Evolutionary conservation across 768 basidiomycete species (phyloP).

Genomic region (Leccinum obscurum): DNA sequence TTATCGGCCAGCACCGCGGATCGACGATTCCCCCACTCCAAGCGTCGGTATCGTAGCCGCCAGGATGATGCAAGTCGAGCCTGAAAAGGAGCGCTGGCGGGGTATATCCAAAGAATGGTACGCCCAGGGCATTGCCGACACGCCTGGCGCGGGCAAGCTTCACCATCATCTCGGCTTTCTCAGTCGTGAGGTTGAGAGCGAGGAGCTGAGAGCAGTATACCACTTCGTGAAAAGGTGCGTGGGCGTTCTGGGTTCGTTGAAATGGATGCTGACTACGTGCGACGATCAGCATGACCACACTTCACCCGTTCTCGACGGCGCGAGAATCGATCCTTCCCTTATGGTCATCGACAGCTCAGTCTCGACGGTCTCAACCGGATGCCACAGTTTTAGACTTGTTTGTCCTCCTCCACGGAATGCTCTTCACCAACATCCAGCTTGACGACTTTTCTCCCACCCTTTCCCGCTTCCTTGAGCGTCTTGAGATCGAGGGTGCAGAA

Average conservation of each 20-base stretch:
- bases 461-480: slow-evolving; percentile 83
- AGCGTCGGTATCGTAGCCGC: slow-evolving; percentile 88
- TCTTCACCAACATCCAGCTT: slow-evolving; percentile 93
- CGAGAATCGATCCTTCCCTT: slow-evolving; percentile 87
- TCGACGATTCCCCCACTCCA: slow-evolving; percentile 65
- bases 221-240: slow-evolving; percentile 93
- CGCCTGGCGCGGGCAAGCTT: slow-evolving; percentile 91
- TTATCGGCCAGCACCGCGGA: slow-evolving; percentile 50
- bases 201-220: slow-evolving; percentile 85
- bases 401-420: slow-evolving; percentile 92
- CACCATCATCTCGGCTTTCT: slow-evolving; percentile 93
- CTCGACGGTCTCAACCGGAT: slow-evolving; percentile 74
- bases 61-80: slow-evolving; percentile 78
- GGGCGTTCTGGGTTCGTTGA: background rate
- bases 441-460: slow-evolving; percentile 86
- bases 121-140: slow-evolving; percentile 78
- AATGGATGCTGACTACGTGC: slow-evolving; percentile 8
- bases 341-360: slow-evolving; percentile 71
- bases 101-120: slow-evolving; percentile 93
- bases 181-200: slow-evolving; percentile 76
- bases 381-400: slow-evolving; percentile 77
- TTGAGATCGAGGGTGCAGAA: slow-evolving; percentile 77
- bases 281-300: slow-evolving; percentile 74
- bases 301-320: slow-evolving; percentile 84
- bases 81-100: slow-evolving; percentile 91